Base-by-base conservation (phyloP, 495 filamentous ascomycete species). In the Melanomma pulvis-pyrius region DNA sequence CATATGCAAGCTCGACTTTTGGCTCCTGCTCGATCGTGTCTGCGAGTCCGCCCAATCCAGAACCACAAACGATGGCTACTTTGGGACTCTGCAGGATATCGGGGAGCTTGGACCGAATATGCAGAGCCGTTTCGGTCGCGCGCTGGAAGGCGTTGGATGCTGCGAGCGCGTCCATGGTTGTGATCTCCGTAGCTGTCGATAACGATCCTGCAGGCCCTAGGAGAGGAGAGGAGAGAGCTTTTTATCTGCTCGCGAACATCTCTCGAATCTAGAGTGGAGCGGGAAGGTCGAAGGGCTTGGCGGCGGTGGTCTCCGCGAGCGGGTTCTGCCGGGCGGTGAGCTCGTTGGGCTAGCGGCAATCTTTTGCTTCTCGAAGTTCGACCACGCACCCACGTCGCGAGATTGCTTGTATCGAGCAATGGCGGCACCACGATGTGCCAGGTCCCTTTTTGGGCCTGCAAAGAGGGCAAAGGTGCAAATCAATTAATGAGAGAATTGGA, bases 11-110 rank as follows among this genome's bases (percentile, higher is more conserved):
- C 73, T 89, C 88, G 59, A 78, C 73, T 59, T 80, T 81, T 30
- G 80, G 80, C 26, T 79, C 75, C 48, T 74, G 63, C 32, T 87
- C 69, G n/a, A 92, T 78, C 13, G 82, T 85, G 34, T 82, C 78
- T 50, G 80, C 83, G n/a, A 92, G 80, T 8, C 86, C 87, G 22
- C 88, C 88, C 15, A 92, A 76, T 15, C 90, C 90, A 57, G 87
- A 89, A 21, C 89, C 90, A 73, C 90, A 91, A 41, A 92, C 83
- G 65, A 92, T 88, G 15, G 86, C 89, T 58, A 91, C 79, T 48
- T 77, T 76, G 22, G 89, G 88, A 13, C 76, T 71, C 54, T 81
- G 76, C 26, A 91, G 71, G 11, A 69, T 51, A 26, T 71, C 61
- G 12, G 86, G 85, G 17, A 85, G 65, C 15, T 54, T 41, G 15